A percentile compares a stretch with the other conserved stretches of the same genome.
Evolutionary conservation across 2,329 filamentous ascomycete genomes (phyloP).

Genomic region (Trichoderma sp.): DNA sequence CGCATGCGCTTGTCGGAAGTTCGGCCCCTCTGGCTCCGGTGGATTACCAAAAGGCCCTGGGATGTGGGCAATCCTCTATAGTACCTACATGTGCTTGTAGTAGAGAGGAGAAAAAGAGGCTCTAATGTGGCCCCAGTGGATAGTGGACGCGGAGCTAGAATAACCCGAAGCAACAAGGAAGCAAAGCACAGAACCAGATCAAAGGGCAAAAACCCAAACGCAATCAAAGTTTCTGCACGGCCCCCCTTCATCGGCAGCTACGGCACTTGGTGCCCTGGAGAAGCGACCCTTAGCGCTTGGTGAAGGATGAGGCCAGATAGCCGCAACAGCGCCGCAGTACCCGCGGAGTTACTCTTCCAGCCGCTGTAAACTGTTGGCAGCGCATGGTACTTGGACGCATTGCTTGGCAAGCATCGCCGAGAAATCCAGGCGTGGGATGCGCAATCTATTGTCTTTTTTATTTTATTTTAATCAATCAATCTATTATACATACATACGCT

Average conservation of each 20-base stretch:
- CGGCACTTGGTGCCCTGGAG: slow-evolving; percentile 35
- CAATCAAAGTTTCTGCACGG: slow-evolving; percentile 12
- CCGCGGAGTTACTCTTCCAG: slow-evolving; percentile 27
- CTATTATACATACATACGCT: not conserved
- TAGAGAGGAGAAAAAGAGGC: not conserved
- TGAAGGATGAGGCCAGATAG: slow-evolving; percentile 29
- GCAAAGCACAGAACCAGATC: not conserved
- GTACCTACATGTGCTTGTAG: no score
- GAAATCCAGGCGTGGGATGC: not conserved
- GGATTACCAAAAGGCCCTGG: not conserved
- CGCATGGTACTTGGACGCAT: not conserved
- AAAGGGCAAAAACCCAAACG: not conserved
- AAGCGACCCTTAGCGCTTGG: slow-evolving; percentile 26
- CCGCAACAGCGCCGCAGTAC: slow-evolving; percentile 37
- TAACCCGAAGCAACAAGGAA: not conserved
- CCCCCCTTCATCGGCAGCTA: slow-evolving; percentile 33
- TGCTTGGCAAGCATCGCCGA: slow-evolving; percentile 2
- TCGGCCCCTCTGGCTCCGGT: slow-evolving; percentile 7
- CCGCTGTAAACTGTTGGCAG: not conserved
- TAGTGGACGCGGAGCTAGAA: not conserved
- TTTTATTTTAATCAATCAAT: not conserved
- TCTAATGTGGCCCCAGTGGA: not conserved
- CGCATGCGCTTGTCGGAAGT: slow-evolving; percentile 8
- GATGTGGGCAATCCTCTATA: not conserved
- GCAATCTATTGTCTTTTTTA: not conserved